Conservation (phyloP, 2,329 filamentous ascomycete genomes). For the Xylariaceae sp. region DNA sequence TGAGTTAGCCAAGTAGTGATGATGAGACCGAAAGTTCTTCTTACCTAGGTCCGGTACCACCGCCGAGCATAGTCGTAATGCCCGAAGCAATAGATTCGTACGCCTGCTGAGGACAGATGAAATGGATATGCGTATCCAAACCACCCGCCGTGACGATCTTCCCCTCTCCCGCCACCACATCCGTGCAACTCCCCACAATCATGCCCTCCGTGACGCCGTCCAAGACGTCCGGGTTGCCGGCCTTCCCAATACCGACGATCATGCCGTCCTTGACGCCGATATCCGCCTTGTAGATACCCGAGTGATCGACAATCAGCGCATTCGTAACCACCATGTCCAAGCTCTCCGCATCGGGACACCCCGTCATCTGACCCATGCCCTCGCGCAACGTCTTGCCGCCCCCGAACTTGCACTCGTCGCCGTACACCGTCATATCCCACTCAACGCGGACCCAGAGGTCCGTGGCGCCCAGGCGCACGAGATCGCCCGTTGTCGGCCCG, state of each 20-base stretch:
- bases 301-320: constrained; percentile 87
- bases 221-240: constrained; percentile 97
- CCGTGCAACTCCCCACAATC: constrained; percentile 84
- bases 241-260: constrained; percentile 90
- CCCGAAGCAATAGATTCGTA: constrained; percentile 82
- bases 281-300: constrained; percentile 93
- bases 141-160: constrained; percentile 91
- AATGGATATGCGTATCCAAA: constrained; percentile 88
- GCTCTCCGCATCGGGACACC: constrained; percentile 69
- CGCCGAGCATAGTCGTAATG: constrained; percentile 87
- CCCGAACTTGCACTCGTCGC: constrained; percentile 94
- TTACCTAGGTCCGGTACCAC: constrained; percentile 86
- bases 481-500: constrained; percentile 86
- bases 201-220: constrained; percentile 77
- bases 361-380: constrained; percentile 92
- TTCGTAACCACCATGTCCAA: constrained; percentile 89
- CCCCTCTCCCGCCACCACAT: constrained; percentile 88
- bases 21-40: constrained; percentile 21
- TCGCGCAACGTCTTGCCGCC: constrained; percentile 92
- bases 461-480: constrained; percentile 79
- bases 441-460: constrained; percentile 92
- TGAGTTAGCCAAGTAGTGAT: constrained; percentile 24
- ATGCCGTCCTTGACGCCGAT: constrained; percentile 88
- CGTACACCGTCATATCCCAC: constrained; percentile 80
- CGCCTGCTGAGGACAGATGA: constrained; percentile 92